Percentiles rank a stretch among this genome's conserved stretches.
These are phyloP conservation scores for Blepharisma japonicum DNA, from an alignment of 73 alveolate species.

Conservation along the genomic window DNA sequence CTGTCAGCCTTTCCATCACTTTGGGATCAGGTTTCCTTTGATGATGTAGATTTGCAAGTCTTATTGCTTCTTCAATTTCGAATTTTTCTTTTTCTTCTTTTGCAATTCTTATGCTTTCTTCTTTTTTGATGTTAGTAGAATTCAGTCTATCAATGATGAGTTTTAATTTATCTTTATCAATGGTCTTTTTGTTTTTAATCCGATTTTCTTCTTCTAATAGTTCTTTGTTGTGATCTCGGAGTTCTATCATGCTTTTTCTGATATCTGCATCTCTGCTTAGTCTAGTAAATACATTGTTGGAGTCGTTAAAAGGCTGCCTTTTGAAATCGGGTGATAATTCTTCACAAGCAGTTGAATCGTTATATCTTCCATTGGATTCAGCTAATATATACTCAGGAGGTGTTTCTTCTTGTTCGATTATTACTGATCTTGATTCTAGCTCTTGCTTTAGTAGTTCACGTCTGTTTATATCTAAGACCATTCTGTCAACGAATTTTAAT, in stretches of 20 bases:
- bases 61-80: neutral
- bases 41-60: neutral
- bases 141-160: neutral
- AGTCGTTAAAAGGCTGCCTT: no score
- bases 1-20: slow-evolving; percentile 18
- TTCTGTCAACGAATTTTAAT: slow-evolving; percentile 5
- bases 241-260: no score
- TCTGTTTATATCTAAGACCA: neutral
- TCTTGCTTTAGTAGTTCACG: neutral
- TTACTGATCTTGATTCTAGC: neutral
- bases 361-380: neutral
- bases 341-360: neutral
- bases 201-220: neutral
- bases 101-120: neutral
- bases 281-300: no score
- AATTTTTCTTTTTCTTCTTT: neutral
- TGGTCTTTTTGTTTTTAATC: neutral
- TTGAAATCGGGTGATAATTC: neutral
- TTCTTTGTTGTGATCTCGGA: neutral
- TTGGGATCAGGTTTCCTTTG: neutral
- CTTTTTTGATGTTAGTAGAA: no score
- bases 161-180: neutral
- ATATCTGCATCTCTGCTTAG: no score
- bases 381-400: neutral
- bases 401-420: neutral